Conservation (phyloP, 1,139 yeast species). For the Maudiozyma humilis region DNA sequence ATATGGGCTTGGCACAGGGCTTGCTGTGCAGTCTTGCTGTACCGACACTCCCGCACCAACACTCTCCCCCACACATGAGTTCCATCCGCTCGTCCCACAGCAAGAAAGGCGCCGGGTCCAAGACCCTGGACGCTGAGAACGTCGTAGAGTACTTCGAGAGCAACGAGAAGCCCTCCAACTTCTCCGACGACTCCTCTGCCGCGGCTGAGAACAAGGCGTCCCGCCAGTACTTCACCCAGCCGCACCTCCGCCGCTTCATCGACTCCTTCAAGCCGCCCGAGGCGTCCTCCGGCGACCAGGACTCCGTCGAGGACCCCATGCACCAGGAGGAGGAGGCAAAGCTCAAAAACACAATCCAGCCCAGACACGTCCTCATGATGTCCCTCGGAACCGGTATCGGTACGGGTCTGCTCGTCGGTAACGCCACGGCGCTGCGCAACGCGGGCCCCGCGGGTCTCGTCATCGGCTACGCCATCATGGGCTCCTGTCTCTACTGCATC, state of each 20-base stretch:
- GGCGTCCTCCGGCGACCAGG: not conserved
- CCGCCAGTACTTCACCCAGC: conserved; percentile 4
- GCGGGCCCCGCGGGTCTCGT: conserved; percentile 81
- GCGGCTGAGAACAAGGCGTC: not conserved
- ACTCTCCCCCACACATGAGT: too few relatives aligned
- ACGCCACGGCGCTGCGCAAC: conserved; percentile 53
- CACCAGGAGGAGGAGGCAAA: conserved; percentile 14
- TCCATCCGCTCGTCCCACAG: too few relatives aligned
- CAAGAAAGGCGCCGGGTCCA: not conserved
- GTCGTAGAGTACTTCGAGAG: conserved; percentile 20
- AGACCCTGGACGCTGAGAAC: conserved; percentile 12
- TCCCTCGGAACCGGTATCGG: conserved; percentile 84
- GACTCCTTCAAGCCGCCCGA: conserved; percentile 22
- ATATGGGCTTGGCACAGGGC: too few relatives aligned
- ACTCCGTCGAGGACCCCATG: conserved; percentile 3
- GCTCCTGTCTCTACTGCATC: conserved; percentile 63
- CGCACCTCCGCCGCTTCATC: conserved; percentile 17
- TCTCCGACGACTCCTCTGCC: not conserved
- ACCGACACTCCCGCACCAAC: too few relatives aligned
- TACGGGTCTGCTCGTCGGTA: conserved; percentile 68
- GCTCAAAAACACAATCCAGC: conserved; percentile 42
- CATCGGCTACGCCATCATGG: conserved; percentile 60
- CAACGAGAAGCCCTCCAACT: conserved; percentile 4
- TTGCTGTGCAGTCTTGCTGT: too few relatives aligned
- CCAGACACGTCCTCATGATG: conserved; percentile 55